phyloP scores from a whole-genome alignment of 2,329 filamentous ascomycete genomes.

The Fusarium tanahbumbuense region DNA sequence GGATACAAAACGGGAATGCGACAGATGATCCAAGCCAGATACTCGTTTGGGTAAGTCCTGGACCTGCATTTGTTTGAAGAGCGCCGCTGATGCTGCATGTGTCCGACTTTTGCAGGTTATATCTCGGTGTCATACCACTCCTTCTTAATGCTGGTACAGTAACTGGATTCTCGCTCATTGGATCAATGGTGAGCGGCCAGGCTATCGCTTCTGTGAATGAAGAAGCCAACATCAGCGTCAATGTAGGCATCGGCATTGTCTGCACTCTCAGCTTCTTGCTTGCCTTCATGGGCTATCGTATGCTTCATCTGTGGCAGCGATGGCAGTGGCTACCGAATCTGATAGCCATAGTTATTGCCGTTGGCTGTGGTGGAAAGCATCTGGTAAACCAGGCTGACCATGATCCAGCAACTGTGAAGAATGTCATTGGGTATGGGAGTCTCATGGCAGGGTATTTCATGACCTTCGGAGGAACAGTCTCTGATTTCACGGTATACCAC shows the following conservation, averaged over 20 bases:
- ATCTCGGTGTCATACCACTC: constrained; percentile 63
- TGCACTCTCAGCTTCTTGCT: constrained; percentile 64
- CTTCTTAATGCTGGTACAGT: constrained; percentile 68
- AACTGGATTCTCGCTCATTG: constrained; percentile 68
- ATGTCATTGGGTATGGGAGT: constrained; percentile 59
- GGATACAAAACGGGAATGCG: constrained; percentile 68
- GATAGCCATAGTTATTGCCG: constrained; percentile 62
- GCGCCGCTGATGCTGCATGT: constrained; percentile 11
- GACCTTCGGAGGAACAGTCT: constrained; percentile 65
- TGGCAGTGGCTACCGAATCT: constrained; percentile 69
- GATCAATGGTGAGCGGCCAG: constrained; percentile 67
- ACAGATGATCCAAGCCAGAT: constrained; percentile 71
- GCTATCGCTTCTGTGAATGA: constrained; percentile 61
- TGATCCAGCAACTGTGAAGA: constrained; percentile 52
- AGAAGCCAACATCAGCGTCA: constrained; percentile 58
- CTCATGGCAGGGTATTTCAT: constrained; percentile 65
- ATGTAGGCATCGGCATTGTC: constrained; percentile 67
- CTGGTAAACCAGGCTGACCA: constrained; percentile 59
- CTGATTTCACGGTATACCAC: constrained; percentile 70
- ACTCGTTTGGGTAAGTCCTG: constrained; percentile 63
- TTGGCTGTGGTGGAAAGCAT: constrained; percentile 64
- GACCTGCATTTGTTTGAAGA: neutral
- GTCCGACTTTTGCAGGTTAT: constrained; percentile 49
- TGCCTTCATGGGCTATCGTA: constrained; percentile 66
- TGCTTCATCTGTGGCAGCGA: constrained; percentile 65